These are phyloP conservation scores for Neofusicoccum sp. DNA, from an alignment of 2,329 filamentous ascomycete species.

Conservation along the genomic window DNA sequence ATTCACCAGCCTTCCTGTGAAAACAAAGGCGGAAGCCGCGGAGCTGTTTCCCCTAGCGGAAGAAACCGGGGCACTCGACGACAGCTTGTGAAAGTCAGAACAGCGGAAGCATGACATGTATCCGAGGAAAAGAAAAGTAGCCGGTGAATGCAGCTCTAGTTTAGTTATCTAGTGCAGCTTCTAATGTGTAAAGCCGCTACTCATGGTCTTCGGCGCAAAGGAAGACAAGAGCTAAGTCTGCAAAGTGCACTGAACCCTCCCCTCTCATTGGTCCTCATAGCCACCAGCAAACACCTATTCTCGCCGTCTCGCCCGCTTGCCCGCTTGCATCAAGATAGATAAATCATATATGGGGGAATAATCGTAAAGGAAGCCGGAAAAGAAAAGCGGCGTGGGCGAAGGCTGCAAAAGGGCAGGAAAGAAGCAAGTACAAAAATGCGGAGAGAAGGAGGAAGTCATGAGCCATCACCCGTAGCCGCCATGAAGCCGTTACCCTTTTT, in stretches of 20 bases:
- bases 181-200: constrained; percentile 5
- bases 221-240: constrained; percentile 3
- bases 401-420: not conserved
- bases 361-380: constrained; percentile 16
- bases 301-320: constrained; percentile 3
- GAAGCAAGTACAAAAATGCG: not conserved
- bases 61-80: too few species aligned
- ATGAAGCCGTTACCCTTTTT: constrained; percentile 13
- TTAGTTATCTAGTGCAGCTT: constrained; percentile 9
- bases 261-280: not conserved
- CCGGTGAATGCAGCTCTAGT: constrained; percentile 4
- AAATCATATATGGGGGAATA: constrained; percentile 17
- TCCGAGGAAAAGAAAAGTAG: not conserved
- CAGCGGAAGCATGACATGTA: not conserved
- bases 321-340: constrained; percentile 5
- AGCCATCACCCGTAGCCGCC: not conserved
- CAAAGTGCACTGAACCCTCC: not conserved
- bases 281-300: not conserved
- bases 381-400: not conserved
- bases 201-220: constrained; percentile 3
- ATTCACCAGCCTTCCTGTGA: too few species aligned
- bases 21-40: too few species aligned
- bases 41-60: too few species aligned
- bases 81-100: not conserved
- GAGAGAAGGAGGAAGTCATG: not conserved